These are phyloP conservation scores for Penicillium concentricum DNA, from an alignment of 2,329 filamentous ascomycete genomes.

Conservation along the genomic window DNA sequence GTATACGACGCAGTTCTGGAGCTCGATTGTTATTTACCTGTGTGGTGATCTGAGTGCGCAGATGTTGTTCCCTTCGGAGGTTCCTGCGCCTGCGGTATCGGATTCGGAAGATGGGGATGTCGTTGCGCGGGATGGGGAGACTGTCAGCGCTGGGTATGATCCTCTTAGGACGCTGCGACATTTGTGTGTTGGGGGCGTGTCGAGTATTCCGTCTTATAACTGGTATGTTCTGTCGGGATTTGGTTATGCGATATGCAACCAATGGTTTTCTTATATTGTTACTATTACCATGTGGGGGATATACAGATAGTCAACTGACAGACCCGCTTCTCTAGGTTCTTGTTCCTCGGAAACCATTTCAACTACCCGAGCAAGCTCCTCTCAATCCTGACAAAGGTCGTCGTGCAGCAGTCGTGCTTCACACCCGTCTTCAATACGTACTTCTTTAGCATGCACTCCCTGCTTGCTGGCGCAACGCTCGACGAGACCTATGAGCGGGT, in stretches of 20 bases:
- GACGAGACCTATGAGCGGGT: slow-evolving; percentile 68
- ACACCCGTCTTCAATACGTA: slow-evolving; percentile 80
- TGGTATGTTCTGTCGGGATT: slow-evolving; percentile 58
- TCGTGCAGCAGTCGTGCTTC: slow-evolving; percentile 76
- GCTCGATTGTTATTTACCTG: slow-evolving; percentile 74
- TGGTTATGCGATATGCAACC: neutral
- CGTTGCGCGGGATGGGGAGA: slow-evolving; percentile 21
- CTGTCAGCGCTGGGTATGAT: slow-evolving; percentile 54
- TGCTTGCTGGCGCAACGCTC: slow-evolving; percentile 67
- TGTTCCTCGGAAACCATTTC: slow-evolving; percentile 77
- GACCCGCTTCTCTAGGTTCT: slow-evolving; percentile 57
- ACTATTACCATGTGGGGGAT: neutral
- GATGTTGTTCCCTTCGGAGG: slow-evolving; percentile 53
- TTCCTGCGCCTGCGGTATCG: slow-evolving; percentile 26
- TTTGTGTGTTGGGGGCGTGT: slow-evolving; percentile 69
- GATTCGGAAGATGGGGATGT: slow-evolving; percentile 40
- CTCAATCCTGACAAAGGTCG: slow-evolving; percentile 73
- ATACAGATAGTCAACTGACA: neutral
- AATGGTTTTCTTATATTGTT: neutral
- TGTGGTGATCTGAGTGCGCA: slow-evolving; percentile 77
- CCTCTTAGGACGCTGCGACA: slow-evolving; percentile 67
- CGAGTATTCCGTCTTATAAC: slow-evolving; percentile 74
- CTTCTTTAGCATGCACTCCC: slow-evolving; percentile 77
- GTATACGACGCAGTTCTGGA: slow-evolving; percentile 75
- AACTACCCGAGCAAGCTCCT: slow-evolving; percentile 74